Conservation (phyloP, 2,329 filamentous ascomycete species). For the Zymoseptoria ardabiliae region DNA sequence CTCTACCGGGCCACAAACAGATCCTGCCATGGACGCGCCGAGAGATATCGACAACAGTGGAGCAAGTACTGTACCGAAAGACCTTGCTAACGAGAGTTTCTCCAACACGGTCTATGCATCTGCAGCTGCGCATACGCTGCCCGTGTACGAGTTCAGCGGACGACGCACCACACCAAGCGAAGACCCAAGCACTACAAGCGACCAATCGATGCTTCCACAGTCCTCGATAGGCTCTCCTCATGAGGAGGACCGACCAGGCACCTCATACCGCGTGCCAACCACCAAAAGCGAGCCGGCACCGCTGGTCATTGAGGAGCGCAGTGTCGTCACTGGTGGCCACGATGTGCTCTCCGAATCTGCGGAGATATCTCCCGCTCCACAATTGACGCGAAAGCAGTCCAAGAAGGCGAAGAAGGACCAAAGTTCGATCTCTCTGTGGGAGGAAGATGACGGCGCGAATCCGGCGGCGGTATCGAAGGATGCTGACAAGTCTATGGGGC, state of each 20-base stretch:
- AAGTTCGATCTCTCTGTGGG: constrained; percentile 10
- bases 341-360: constrained; percentile 3
- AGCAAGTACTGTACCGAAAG: constrained; percentile 1
- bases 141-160: neutral
- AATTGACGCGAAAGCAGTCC: constrained; percentile 21
- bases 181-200: neutral
- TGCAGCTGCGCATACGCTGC: constrained; percentile 13
- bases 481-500: neutral
- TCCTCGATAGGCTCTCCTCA: neutral
- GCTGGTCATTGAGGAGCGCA: constrained; percentile 14
- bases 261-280: constrained; percentile 9
- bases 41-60: neutral
- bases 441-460: constrained; percentile 5
- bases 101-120: constrained; percentile 9
- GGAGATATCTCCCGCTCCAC: constrained; percentile 6
- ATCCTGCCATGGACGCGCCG: neutral
- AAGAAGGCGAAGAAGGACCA: constrained; percentile 26
- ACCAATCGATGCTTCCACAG: neutral
- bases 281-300: constrained; percentile 11
- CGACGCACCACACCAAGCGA: neutral
- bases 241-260: constrained; percentile 6
- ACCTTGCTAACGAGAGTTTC: neutral
- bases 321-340: constrained; percentile 3
- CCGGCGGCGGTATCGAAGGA: neutral
- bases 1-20: neutral